phyloP scores from a whole-genome alignment of 805 yeast species.

The Metschnikowia corniflorae region DNA sequence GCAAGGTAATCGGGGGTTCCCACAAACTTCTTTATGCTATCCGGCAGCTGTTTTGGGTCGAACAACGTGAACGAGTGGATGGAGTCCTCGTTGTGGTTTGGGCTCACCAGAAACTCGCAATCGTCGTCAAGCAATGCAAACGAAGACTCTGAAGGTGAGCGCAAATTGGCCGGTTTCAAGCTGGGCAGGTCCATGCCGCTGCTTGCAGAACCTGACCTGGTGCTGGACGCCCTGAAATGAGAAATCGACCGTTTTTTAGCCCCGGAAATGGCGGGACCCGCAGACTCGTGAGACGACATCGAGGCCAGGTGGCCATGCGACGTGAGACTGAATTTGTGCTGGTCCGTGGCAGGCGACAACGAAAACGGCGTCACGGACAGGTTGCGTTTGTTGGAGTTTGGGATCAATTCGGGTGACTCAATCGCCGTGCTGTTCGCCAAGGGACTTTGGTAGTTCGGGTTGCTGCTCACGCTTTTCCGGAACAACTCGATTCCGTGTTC shows the following conservation, averaged over 20 bases:
- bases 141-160: constrained; percentile 55
- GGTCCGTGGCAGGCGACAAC: constrained; percentile 39
- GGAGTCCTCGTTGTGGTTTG: constrained; percentile 21
- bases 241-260: constrained; percentile 17
- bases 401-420: constrained; percentile 17
- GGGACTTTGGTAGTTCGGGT: constrained; percentile 23
- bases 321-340: constrained; percentile 13
- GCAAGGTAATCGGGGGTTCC: constrained; percentile 98
- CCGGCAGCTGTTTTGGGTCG: constrained; percentile 57
- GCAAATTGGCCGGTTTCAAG: constrained; percentile 43
- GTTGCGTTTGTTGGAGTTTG: constrained; percentile 30
- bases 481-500: constrained; percentile 42
- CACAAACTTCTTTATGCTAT: constrained; percentile 63
- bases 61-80: constrained; percentile 55
- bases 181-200: constrained; percentile 48
- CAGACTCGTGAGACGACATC: constrained; percentile 12
- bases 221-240: constrained; percentile 15
- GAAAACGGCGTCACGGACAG: constrained; percentile 44
- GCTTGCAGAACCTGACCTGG: constrained; percentile 33
- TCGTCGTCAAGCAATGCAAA: constrained; percentile 55
- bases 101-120: constrained; percentile 26
- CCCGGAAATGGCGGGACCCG: constrained; percentile 7
- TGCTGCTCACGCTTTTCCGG: constrained; percentile 24
- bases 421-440: constrained; percentile 16
- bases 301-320: constrained; percentile 13